Base-by-base conservation (phyloP, 352 stramenopile genomes). In the Pilasporangium apinafurcum region DNA sequence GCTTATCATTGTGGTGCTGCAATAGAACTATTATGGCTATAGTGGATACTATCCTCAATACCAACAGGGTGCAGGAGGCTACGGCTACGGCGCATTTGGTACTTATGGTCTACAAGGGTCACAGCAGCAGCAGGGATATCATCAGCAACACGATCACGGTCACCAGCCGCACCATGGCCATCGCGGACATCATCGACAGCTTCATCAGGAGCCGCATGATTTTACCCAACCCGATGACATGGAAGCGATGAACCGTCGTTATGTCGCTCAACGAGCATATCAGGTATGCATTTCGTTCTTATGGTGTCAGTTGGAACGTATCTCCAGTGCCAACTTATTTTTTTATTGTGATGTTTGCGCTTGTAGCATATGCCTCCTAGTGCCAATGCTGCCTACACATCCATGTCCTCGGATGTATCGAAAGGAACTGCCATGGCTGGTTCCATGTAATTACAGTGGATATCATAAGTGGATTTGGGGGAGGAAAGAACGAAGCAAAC, bases 371-470 rank as follows among this genome's bases (percentile, higher is more conserved):
- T 91, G 61, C 68, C 75, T 47, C 76, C 79, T 34, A 64, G 65
- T 39, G 47, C 72, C 36, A 82, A 67, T 41, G 60, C 70, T 22
- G 62, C 74, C 40, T 88, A 87, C 50, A 66, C 66, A 39, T 56
- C 79, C 9, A 88, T 89, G 72, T 56, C 59, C 14, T 63, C 73
- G 12, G 74, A 91, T 51, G 53, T 83, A 20, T 54, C 71, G 30
- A 88, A 68, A 18, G 76, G 76, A 25, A 91, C 79, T 21, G 79
- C 79, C 10, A 91, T 91, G 76, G 76, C 76, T 7, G 66, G 69
- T n/a, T 82, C 65, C 20, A 78, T 69, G 64, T 83, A 73, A 68
- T 30, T 25, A 29, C 37, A 12, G 37, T 16, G 26, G 10, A 29
- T 29, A 29, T 26, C 40, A 37, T 2, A 39, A 53, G 51, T 25